phyloP scores from a whole-genome alignment of 2,329 filamentous ascomycete genomes.

The Claviceps maximensis region DNA sequence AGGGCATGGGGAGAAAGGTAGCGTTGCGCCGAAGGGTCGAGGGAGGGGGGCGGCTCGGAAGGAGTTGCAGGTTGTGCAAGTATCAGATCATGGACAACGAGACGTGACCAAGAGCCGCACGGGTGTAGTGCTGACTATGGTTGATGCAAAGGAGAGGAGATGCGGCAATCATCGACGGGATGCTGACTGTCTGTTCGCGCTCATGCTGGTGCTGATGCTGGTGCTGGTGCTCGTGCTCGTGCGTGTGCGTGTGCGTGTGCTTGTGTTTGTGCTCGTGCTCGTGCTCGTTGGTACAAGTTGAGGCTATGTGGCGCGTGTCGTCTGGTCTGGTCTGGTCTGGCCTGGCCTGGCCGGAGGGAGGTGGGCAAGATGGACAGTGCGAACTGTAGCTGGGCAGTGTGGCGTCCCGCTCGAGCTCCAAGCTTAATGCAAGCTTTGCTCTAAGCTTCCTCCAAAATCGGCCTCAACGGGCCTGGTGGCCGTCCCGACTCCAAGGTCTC shows the following conservation, averaged over 20 bases:
- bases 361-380: neutral
- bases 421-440: no score
- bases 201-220: neutral
- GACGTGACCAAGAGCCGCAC: neutral
- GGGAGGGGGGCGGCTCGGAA: neutral
- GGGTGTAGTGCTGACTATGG: neutral
- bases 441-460: no score
- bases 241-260: neutral
- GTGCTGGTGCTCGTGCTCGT: neutral
- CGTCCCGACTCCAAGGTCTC: no score
- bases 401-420: no score
- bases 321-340: neutral
- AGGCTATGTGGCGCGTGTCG: slow-evolving; percentile 9
- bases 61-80: neutral
- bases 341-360: no score
- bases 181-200: neutral
- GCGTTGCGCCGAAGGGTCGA: neutral
- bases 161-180: neutral
- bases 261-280: neutral
- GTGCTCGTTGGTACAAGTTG: neutral
- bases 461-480: no score
- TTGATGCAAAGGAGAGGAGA: neutral
- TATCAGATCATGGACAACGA: neutral
- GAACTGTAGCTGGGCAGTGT: no score
- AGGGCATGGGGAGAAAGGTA: neutral